phyloP scores from a whole-genome alignment of 805 yeast genomes.

The Lachancea cidri region DNA sequence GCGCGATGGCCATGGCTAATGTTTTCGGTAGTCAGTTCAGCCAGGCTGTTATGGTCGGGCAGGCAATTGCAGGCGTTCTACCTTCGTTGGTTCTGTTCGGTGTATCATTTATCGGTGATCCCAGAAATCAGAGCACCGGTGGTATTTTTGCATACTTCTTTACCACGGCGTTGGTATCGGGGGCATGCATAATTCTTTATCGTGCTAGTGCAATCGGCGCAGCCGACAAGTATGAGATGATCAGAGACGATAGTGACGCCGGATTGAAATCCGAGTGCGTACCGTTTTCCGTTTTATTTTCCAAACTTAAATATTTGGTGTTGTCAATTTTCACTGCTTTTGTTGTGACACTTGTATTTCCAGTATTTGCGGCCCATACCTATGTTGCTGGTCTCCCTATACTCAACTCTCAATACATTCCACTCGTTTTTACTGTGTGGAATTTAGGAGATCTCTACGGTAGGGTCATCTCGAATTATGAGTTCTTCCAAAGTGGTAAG shows the following conservation, averaged over 20 bases:
- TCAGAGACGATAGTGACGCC: constrained; percentile 14
- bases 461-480: constrained; percentile 54
- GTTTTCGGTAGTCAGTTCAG: constrained; percentile 71
- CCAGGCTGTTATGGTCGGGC: constrained; percentile 92
- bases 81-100: constrained; percentile 56
- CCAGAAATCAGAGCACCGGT: constrained; percentile 20
- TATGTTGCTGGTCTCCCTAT: constrained; percentile 40
- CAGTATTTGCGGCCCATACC: constrained; percentile 78
- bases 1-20: constrained; percentile 81
- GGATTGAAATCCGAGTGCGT: constrained; percentile 35
- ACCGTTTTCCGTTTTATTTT: constrained; percentile 56
- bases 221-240: constrained; percentile 9
- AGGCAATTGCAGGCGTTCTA: constrained; percentile 88
- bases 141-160: constrained; percentile 36
- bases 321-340: constrained; percentile 70
- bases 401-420: constrained; percentile 48
- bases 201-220: constrained; percentile 22
- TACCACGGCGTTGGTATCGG: constrained; percentile 28
- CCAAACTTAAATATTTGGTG: constrained; percentile 58
- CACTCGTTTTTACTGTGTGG: constrained; percentile 80
- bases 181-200: constrained; percentile 21
- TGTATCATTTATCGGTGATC: constrained; percentile 50
- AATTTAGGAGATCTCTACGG: constrained; percentile 84
- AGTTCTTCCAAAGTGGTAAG: constrained; percentile 17
- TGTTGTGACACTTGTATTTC: constrained; percentile 67